Percentiles rank a stretch among this genome's conserved stretches.
These are phyloP conservation scores for Nigrospora oryzae DNA, from an alignment of 2,329 filamentous ascomycete species.

Conservation along the genomic window DNA sequence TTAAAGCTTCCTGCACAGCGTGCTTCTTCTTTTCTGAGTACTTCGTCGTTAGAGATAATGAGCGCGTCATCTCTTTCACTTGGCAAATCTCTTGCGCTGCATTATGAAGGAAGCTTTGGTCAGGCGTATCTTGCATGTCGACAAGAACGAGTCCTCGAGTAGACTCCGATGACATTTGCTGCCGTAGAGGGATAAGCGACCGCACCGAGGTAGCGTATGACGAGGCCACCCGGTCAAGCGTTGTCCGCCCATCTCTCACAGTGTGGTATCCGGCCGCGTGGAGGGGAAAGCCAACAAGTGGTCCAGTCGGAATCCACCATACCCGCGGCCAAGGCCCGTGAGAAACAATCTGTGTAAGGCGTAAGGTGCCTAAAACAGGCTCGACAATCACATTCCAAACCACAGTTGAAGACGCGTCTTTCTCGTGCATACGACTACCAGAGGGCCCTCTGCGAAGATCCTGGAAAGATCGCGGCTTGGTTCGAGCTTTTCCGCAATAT, in stretches of 20 bases:
- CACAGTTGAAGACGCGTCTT: background rate
- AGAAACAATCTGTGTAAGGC: too few species aligned
- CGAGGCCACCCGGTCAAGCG: conserved; percentile 25
- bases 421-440: background rate
- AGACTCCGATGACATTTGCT: background rate
- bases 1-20: conserved; percentile 15
- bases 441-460: background rate
- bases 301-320: conserved; percentile 22
- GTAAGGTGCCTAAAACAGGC: too few species aligned
- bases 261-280: conserved; percentile 24
- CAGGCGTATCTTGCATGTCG: too few species aligned
- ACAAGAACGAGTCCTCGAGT: background rate
- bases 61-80: too few species aligned
- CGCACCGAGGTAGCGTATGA: conserved; percentile 27
- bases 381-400: too few species aligned
- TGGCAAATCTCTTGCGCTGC: too few species aligned
- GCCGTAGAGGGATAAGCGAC: conserved; percentile 18
- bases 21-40: conserved; percentile 5
- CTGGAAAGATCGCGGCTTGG: background rate
- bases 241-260: conserved; percentile 7
- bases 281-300: conserved; percentile 19
- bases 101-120: too few species aligned
- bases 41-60: too few species aligned
- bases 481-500: background rate
- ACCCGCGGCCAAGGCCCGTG: too few species aligned